These are phyloP conservation scores for Nicotiana otophora DNA, from an alignment of 257 asterid species.

Conservation along the genomic window DNA sequence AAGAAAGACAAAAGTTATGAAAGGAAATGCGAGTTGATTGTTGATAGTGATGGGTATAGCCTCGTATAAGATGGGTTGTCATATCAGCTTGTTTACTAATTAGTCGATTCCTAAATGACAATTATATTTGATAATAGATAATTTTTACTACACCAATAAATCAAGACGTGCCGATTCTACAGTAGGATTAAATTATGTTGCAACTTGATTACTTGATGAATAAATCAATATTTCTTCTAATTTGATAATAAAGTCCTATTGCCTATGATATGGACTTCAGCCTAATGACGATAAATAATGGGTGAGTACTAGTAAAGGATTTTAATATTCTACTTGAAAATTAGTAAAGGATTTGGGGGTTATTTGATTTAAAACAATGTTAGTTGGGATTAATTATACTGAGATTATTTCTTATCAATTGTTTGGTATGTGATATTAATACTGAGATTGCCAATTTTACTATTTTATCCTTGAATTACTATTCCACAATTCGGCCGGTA, in stretches of 20 bases:
- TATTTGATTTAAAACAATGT: too few relatives aligned
- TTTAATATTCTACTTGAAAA: too few relatives aligned
- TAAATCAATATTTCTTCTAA: not conserved
- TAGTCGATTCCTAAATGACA: not conserved
- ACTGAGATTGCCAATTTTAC: too few relatives aligned
- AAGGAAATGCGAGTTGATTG: not conserved
- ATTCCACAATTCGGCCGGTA: too few relatives aligned
- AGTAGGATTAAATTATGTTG: not conserved
- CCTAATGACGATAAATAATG: too few relatives aligned
- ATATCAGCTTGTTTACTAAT: not conserved
- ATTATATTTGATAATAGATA: not conserved
- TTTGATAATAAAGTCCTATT: not conserved
- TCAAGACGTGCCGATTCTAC: not conserved
- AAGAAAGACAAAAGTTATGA: not conserved
- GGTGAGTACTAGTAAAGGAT: too few relatives aligned
- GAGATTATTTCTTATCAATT: too few relatives aligned
- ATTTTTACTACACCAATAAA: not conserved
- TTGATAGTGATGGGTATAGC: not conserved
- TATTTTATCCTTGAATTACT: too few relatives aligned
- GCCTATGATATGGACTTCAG: not conserved
- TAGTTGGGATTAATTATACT: too few relatives aligned
- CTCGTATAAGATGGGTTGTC: too few relatives aligned
- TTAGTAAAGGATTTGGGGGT: too few relatives aligned
- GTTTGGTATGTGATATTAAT: too few relatives aligned
- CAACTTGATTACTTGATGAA: not conserved